These are phyloP conservation scores for Isabelozyma gotoi DNA, from an alignment of 805 yeast genomes.

Conservation along the genomic window DNA sequence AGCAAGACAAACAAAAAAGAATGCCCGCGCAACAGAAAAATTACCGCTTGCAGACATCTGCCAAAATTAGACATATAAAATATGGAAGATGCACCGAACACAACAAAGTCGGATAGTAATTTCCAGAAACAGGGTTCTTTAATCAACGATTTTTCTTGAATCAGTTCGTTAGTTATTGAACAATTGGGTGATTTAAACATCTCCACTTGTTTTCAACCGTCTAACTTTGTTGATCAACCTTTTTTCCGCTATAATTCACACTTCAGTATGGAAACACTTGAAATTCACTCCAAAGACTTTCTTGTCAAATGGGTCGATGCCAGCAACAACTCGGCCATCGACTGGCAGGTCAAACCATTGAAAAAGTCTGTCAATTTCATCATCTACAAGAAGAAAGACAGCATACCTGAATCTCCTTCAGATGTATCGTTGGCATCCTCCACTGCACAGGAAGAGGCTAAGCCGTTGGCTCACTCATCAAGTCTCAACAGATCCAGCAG, in stretches of 20 bases:
- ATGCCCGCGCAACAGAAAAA: neutral
- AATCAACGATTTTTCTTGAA: no score
- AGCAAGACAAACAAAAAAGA: neutral
- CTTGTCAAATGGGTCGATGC: constrained; percentile 89
- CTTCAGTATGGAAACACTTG: constrained; percentile 80
- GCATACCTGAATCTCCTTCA: neutral
- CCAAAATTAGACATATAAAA: neutral
- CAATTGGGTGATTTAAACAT: no score
- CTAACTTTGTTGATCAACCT: no score
- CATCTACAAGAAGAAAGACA: constrained; percentile 30
- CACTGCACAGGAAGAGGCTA: neutral
- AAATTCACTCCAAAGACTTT: constrained; percentile 85
- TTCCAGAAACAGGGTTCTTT: no score
- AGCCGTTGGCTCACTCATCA: constrained; percentile 5
- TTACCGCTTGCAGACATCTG: neutral
- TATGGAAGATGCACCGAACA: no score
- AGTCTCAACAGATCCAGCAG: constrained; percentile 1
- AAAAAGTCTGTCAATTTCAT: constrained; percentile 42
- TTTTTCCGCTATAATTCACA: no score
- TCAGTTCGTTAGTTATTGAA: no score
- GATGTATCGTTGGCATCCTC: constrained; percentile 15
- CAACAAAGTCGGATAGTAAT: no score
- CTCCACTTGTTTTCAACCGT: no score
- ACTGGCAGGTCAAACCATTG: constrained; percentile 81
- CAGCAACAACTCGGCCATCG: constrained; percentile 61